A percentile compares a stretch with the other conserved stretches of the same genome.
phyloP scores from a whole-genome alignment of 306 rosid species.

The Vigna nakashimae region DNA sequence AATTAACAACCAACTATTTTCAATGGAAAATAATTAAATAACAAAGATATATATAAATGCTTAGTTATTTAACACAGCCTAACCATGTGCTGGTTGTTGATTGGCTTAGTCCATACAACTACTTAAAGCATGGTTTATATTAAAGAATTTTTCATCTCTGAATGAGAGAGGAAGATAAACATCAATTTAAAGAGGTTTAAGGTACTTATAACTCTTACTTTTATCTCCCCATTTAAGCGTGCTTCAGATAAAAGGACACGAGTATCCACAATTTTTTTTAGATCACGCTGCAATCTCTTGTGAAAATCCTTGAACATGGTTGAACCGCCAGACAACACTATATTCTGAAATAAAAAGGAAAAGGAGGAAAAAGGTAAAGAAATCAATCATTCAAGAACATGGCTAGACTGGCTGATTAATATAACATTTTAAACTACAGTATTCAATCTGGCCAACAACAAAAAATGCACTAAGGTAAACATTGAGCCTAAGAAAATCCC shows the following conservation, averaged over 20 bases:
- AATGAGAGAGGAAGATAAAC: neutral
- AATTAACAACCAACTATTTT: conserved; percentile 17
- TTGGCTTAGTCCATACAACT: conserved; percentile 22
- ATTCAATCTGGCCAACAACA: conserved; percentile 32
- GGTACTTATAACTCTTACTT: conserved; percentile 51
- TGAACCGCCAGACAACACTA: conserved; percentile 97
- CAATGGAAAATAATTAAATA: neutral
- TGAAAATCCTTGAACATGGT: conserved; percentile 99
- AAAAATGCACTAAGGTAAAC: conserved; percentile 13
- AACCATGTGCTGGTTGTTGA: neutral
- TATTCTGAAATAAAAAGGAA: conserved; percentile 66
- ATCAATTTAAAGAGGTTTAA: conserved; percentile 5
- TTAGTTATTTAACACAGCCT: conserved; percentile 13
- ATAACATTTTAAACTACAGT: conserved; percentile 5
- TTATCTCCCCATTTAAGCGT: conserved; percentile 76
- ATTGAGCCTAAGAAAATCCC: conserved; percentile 22
- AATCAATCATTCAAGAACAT: conserved; percentile 2
- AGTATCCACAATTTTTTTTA: conserved; percentile 92
- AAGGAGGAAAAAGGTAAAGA: conserved; percentile 10
- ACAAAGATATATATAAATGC: neutral
- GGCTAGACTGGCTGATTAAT: conserved; percentile 18
- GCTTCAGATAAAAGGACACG: conserved; percentile 90
- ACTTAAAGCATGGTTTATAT: conserved; percentile 17
- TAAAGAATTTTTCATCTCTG: conserved; percentile 11
- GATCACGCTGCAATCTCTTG: conserved; percentile 95